Percentiles rank a stretch among this genome's conserved stretches.
These are phyloP conservation scores for Ceratocystiopsis sp. DNA, from an alignment of 2,329 filamentous ascomycete species.

Conservation along the genomic window DNA sequence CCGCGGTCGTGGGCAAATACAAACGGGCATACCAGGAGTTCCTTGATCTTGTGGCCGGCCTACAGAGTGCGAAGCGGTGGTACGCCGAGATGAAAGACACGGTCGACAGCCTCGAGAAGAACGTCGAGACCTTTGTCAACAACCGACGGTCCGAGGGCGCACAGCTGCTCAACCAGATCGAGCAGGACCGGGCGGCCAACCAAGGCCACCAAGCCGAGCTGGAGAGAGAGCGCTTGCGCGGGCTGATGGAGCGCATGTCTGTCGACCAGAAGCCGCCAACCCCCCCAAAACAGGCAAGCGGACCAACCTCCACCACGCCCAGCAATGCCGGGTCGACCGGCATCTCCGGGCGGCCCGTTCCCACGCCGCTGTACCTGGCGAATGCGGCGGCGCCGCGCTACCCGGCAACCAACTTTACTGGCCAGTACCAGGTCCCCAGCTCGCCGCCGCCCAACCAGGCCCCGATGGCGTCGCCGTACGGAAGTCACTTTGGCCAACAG, in stretches of 20 bases:
- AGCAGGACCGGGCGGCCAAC: constrained; percentile 52
- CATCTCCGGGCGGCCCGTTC: constrained; percentile 17
- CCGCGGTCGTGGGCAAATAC: constrained; percentile 68
- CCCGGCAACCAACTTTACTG: constrained; percentile 33
- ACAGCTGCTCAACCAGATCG: constrained; percentile 75
- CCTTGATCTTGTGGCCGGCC: constrained; percentile 69
- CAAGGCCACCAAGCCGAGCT: constrained; percentile 51
- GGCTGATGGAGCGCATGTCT: constrained; percentile 90
- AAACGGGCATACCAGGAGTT: constrained; percentile 87
- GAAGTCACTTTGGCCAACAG: constrained; percentile 26
- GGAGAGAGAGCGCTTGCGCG: constrained; percentile 70
- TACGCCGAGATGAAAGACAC: constrained; percentile 94
- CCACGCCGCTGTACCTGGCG: constrained; percentile 20
- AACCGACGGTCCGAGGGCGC: constrained; percentile 84
- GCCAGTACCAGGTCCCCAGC: constrained; percentile 41
- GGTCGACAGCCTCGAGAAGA: constrained; percentile 80
- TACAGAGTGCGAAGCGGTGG: constrained; percentile 79
- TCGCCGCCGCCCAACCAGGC: constrained; percentile 35
- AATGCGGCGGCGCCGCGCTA: constrained; percentile 26
- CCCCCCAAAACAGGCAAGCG: neutral
- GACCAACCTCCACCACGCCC: neutral
- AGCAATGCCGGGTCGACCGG: constrained; percentile 4
- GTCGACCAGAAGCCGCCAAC: constrained; percentile 39
- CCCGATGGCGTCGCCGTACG: constrained; percentile 18
- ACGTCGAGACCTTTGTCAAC: constrained; percentile 92